Conservation (phyloP, 345 rosid species). For the Lagerstroemia speciosa region DNA sequence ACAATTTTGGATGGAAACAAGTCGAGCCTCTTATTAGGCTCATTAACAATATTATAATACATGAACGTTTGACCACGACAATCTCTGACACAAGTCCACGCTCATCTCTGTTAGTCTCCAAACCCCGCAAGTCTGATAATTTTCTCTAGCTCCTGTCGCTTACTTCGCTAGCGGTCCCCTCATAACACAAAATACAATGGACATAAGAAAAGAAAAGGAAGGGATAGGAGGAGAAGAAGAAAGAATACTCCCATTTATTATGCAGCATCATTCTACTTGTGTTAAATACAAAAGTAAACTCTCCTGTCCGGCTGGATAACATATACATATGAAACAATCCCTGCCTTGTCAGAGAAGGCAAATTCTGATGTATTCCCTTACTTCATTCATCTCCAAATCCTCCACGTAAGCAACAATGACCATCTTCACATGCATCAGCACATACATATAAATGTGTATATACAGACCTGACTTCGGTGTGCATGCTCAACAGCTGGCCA, state of each 20-base stretch:
- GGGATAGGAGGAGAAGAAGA: too few species aligned
- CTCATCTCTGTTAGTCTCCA: too few species aligned
- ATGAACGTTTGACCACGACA: too few species aligned
- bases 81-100: too few species aligned
- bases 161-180: too few species aligned
- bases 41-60: too few species aligned
- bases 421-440: not conserved
- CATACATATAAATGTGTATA: not conserved
- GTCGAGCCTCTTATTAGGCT: too few species aligned
- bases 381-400: not conserved
- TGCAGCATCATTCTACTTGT: not conserved
- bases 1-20: too few species aligned
- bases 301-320: not conserved
- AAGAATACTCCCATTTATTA: not conserved
- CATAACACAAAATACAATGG: too few species aligned
- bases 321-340: not conserved
- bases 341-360: not conserved
- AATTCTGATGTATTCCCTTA: not conserved
- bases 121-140: too few species aligned
- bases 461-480: not conserved
- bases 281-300: not conserved
- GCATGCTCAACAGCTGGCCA: not conserved
- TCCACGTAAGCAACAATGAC: not conserved
- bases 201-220: too few species aligned
- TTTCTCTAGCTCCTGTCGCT: too few species aligned